Conservation (phyloP, 169 alveolate genomes). For the Cryptosporidium meleagridis region DNA sequence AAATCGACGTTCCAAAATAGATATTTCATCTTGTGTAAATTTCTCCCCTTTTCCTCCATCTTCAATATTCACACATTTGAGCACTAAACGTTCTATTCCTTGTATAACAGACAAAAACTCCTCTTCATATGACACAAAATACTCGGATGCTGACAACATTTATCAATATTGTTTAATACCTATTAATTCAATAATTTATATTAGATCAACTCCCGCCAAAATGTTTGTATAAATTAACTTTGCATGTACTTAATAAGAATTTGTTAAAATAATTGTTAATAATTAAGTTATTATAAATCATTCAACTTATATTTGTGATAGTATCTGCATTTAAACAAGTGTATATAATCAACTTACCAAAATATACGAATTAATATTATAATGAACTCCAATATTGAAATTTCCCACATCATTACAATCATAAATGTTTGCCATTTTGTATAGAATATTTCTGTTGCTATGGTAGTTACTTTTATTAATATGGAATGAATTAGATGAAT, state of each 20-base stretch:
- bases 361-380: not conserved
- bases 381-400: not conserved
- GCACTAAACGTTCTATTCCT: constrained; percentile 17
- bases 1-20: constrained; percentile 16
- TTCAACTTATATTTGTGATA: not conserved
- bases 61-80: constrained; percentile 2
- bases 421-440: not conserved
- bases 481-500: not conserved
- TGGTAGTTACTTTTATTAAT: no score
- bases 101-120: constrained; percentile 53
- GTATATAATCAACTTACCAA: not conserved
- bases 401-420: not conserved
- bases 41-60: not conserved
- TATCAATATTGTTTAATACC: not conserved
- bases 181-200: not conserved
- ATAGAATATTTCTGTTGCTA: not conserved
- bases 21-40: constrained; percentile 21
- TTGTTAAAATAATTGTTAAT: not conserved
- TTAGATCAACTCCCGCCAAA: constrained; percentile 3
- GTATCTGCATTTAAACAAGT: not conserved
- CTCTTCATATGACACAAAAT: constrained; percentile 55
- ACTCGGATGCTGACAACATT: constrained; percentile 65
- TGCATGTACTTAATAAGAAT: not conserved
- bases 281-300: not conserved
- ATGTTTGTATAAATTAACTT: no score